Base-by-base conservation (phyloP, 2,329 filamentous ascomycete genomes). In the Trichoderma aggressivum region DNA sequence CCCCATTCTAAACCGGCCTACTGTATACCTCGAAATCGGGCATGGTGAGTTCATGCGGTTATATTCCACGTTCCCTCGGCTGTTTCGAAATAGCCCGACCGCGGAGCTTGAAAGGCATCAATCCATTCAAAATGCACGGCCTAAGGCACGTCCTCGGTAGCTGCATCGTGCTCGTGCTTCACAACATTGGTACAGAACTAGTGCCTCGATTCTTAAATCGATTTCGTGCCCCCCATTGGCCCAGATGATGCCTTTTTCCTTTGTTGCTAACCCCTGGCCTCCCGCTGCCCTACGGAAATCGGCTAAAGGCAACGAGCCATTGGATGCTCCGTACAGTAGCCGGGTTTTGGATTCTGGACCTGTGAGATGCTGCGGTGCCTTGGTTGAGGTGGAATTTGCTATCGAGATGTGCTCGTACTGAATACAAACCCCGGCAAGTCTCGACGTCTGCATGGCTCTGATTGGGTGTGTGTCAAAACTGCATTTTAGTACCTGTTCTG, bases 211-310 rank as follows among this genome's bases (percentile, higher is more conserved):
- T 5, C 30, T 55, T 55, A 16, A 55, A 55, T 55, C 28, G 50
- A 55, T 55, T 55, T 55, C 24, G 24, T 47, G 43, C 43, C 43
- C 2, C 43, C 43, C 43, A 50, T 50, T 50, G 43, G 43, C n/a
- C 43, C n/a, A n/a, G 26, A 8, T 32, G 12, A 28, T 34, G 61
- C 21, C 28, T 59, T 34, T 64, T 61, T 3, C 32, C 28, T 59
- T 34, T 50, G 39, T 24, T 16, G 14, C 21, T 12, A 24, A 50
- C 28, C 36, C 59, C 59, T 36, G 34, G 43, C 28, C 14, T 32
- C 39, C 61, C 28, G 61, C 61, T 34, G 61, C 61, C 61, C 43
- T 64, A 64, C 43, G 61, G 61, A 64, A 34, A 53, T 64, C 43
- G 61, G 61, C 61, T 64, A 64, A 64, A 64, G 61, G 30, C 61